Evolutionary conservation across 805 yeast genomes (phyloP), one percentile per base, ranked within the genome.

Genomic region (Candida methanosorbosa): DNA sequence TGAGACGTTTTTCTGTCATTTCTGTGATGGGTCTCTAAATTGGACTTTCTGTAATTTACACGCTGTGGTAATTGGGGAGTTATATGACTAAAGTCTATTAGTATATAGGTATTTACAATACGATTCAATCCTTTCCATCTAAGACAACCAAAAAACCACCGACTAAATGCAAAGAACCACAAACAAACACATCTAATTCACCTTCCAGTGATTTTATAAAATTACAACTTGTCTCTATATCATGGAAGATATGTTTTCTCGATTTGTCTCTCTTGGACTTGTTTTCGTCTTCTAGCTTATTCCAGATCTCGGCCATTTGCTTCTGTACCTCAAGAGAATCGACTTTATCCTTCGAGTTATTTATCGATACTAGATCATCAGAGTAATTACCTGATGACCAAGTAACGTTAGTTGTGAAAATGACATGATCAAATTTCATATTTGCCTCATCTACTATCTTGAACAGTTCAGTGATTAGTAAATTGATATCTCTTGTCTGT

Each of bases 81-180:
- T n/a, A n/a, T n/a, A n/a, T n/a, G n/a, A n/a, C n/a, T n/a, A n/a
- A n/a, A n/a, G n/a, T n/a, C n/a, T n/a, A n/a, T n/a, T n/a, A n/a
- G n/a, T n/a, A n/a, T n/a, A n/a, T n/a, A n/a, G n/a, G n/a, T n/a
- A n/a, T n/a, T n/a, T n/a, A n/a, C n/a, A n/a, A n/a, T n/a, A n/a
- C n/a, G n/a, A n/a, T n/a, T n/a, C n/a, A n/a, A n/a, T n/a, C 40
- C 38, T 51, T 45, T 13, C 57, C 66, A 34, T 90, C 96, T 29
- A 86, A 60, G 5, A 88, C 96, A 3, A 86, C 87, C 26, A 92
- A 59, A 38, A 92, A 72, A 0, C 97, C 98, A 14, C 99, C 99
- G 9, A 92, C 95, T 38, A 94, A 64, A 54, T 90, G 96, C 43
- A 92, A 64, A 5, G 97, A 87, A 1, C 99, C 99, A 39, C 94